phyloP scores from a whole-genome alignment of 495 filamentous ascomycete species.

The Podospora pseudopauciseta region DNA sequence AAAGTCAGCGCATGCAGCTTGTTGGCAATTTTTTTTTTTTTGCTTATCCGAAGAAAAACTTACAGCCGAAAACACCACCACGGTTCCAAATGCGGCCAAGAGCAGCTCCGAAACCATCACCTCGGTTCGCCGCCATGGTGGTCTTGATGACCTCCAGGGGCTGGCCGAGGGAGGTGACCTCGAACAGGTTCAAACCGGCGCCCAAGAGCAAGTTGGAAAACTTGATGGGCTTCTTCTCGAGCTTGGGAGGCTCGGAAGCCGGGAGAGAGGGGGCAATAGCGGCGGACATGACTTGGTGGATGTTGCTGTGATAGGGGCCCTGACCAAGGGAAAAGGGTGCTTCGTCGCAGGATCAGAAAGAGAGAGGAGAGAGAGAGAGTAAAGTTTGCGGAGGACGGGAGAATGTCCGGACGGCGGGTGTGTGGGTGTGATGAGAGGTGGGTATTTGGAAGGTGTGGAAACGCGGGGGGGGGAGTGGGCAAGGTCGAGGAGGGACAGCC shows the following conservation, averaged over 20 bases:
- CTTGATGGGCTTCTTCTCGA: conserved; percentile 99
- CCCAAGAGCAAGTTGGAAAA: conserved; percentile 98
- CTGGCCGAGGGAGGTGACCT: conserved; percentile 72
- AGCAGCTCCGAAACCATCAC: conserved; percentile 78
- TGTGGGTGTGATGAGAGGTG: conserved; percentile 3
- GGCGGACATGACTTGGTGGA: conserved; percentile 54
- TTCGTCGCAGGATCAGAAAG: conserved; percentile 59
- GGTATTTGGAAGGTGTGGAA: conserved; percentile 8
- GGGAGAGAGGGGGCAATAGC: conserved; percentile 50
- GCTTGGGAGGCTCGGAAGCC: conserved; percentile 50
- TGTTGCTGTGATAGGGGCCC: conserved; percentile 61
- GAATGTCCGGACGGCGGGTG: not conserved
- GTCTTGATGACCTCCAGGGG: conserved; percentile 99
- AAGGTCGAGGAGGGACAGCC: conserved; percentile 4
- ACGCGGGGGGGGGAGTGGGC: conserved; percentile 7
- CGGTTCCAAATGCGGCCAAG: conserved; percentile 86
- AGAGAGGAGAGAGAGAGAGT: conserved; percentile 21
- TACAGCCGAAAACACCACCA: conserved; percentile 94
- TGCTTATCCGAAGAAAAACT: conserved; percentile 44
- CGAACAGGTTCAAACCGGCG: conserved; percentile 96
- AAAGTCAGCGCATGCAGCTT: not conserved
- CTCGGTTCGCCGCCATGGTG: conserved; percentile 95
- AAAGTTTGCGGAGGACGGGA: conserved; percentile 5
- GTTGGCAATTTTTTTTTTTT: not conserved
- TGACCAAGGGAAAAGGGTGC: conserved; percentile 90